Conservation (phyloP, 176 grass and related monocot species). For the Rhipidocladum racemiflorum region DNA sequence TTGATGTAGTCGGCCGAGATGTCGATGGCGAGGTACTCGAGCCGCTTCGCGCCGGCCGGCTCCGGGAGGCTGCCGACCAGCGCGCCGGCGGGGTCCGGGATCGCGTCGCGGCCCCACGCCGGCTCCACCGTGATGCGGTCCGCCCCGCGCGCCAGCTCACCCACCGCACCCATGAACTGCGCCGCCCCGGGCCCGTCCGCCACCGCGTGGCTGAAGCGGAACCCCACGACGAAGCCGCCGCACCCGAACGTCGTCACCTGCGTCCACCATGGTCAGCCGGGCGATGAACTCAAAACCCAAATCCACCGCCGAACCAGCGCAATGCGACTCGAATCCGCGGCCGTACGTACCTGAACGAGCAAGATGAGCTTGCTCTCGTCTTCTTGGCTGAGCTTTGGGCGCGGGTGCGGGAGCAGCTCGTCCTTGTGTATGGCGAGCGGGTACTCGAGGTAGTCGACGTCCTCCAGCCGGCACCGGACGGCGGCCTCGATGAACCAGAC, state of each 20-base stretch:
- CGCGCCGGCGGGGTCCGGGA: conserved; percentile 49
- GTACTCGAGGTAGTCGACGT: conserved; percentile 93
- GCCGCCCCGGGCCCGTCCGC: conserved; percentile 77
- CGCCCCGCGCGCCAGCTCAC: conserved; percentile 65
- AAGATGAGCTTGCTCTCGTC: conserved; percentile 62
- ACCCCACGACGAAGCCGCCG: conserved; percentile 90
- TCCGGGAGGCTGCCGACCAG: conserved; percentile 50
- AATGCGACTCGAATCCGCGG: conserved; percentile 3
- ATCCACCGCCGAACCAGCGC: neutral
- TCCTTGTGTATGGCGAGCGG: conserved; percentile 79
- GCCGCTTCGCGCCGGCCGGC: conserved; percentile 29
- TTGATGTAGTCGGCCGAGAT: conserved; percentile 84
- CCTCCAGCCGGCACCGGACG: conserved; percentile 48
- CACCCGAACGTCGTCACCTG: conserved; percentile 85
- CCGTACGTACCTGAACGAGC: conserved; percentile 52
- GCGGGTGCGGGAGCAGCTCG: conserved; percentile 66
- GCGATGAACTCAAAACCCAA: neutral
- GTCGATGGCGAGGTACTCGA: conserved; percentile 76
- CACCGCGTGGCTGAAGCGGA: conserved; percentile 88
- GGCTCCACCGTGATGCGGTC: conserved; percentile 22
- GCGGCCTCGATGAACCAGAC: conserved; percentile 84
- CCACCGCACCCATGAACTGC: conserved; percentile 75
- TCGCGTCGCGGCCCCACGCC: conserved; percentile 53
- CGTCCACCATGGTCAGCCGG: neutral
- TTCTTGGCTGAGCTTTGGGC: conserved; percentile 14